Base-by-base conservation (phyloP, 306 rosid genomes). In the Potentilla sterilis region DNA sequence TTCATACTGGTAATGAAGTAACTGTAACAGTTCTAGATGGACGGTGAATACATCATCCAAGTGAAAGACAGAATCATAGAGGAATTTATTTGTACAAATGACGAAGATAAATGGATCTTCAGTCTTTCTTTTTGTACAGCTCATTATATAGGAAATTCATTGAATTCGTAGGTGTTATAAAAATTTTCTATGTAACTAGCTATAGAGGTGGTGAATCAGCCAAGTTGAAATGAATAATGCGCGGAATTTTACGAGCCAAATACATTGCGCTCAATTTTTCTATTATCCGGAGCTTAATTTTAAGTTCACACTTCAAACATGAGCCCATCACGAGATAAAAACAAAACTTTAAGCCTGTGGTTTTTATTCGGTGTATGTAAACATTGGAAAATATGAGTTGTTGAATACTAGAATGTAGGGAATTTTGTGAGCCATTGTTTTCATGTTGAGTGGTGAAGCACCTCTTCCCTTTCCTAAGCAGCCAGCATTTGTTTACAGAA, bases 381-480 rank as follows among this genome's bases (percentile, higher is more conserved):
- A 28, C 28, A 28, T 28, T 28, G 0, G 28, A 28, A 28, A 28
- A 28, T 28, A 28, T 0, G 28, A 28, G 28, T 28, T 28, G 1
- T 28, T 28, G 28, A 28, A n/a, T n/a, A n/a, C n/a, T n/a, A n/a
- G n/a, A n/a, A n/a, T n/a, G n/a, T n/a, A n/a, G n/a, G n/a, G n/a
- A n/a, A n/a, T n/a, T n/a, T n/a, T 90, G 96, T 75, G 88, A 28
- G 16, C 73, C 2, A 83, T 90, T 46, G 80, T 90, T 61, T 83
- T 85, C 46, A 88, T 92, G 96, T 66, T 92, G 81, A 80, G 80
- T 3, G 87, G 55, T n/a, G 73, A 72, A 73, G 64, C 70, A 34
- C 34, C 41, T 59, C 81, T n/a, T 15, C 70, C 76, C 34, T 46
- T 59, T 9, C 69, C 69, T 38, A 22, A 77, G 57, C 76, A 77